Base-by-base conservation (phyloP, 352 stramenopile species). In the Pythium coloratum region DNA sequence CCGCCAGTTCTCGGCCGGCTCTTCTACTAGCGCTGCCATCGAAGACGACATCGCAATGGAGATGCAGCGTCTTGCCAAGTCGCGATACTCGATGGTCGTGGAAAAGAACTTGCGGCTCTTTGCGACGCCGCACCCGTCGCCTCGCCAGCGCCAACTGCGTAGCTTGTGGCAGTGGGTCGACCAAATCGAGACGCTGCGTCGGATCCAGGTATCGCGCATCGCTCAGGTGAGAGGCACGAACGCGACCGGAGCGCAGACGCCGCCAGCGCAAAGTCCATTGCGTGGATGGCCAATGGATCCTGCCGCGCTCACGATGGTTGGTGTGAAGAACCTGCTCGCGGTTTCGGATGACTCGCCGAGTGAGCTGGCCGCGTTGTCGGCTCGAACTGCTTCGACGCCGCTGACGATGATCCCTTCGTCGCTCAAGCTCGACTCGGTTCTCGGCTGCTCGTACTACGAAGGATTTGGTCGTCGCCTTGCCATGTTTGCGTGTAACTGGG, bases 121-220 rank as follows among this genome's bases (percentile, higher is more conserved):
- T 56, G 76, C 73, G 16, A 67, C 71, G 13, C 58, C 63, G 3
- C 36, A 49, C 16, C 57, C 62, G 7, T 82, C 68, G 36, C 66
- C 67, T 18, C 76, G 77, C 0, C 71, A 81, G 33, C 81, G 81
- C 3, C 75, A 90, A 53, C 63, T 94, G 42, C 78, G 76, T 2
- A 77, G 80, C 57, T 68, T 95, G 18, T 95, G 88, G 88, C 55
- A 82, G n/a, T 95, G 88, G 88, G 82, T 95, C 8, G 84, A 95
- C 44, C 88, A 95, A 74, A 80, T 91, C 10, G 88, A 95, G 59
- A 70, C 79, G 2, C 67, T 95, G 33, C 82, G 86, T 20, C 80
- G 83, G n/a, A 77, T 84, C 38, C 82, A 81, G 66, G 81, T 68
- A 3, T 80, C 84, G 3, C 76, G 80, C 6, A 62, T 90, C 28